Base-by-base conservation (phyloP, 169 alveolate genomes). In the Babesia gibsoni region DNA sequence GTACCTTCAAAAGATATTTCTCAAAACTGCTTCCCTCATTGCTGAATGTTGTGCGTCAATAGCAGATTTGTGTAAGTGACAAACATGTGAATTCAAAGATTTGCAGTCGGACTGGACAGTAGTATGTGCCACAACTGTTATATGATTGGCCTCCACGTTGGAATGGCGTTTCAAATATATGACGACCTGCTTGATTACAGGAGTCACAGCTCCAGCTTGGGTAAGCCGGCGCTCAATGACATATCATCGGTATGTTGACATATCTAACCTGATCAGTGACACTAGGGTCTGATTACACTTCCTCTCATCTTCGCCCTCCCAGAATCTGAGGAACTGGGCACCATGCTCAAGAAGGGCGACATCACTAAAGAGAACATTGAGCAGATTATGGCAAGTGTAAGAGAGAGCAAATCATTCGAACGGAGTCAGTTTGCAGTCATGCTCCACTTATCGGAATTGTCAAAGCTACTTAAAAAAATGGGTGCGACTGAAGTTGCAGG, bases 151-250 rank as follows among this genome's bases (percentile, higher is more conserved):
- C 82, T 89, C 33, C 91, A 83, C 64, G 84, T 92, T 36, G 96
- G 96, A 32, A 80, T 92, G 89, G 94, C 96, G 9, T 92, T 92
- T 84, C 95, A 92, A 56, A 65, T 91, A 49, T 82, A 89, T 53
- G 96, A 92, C 68, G 96, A 92, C 73, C 70, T 87, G 61, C 64
- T 92, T 39, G 96, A 92, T 72, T 89, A 89, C 43, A 68, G 67
- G 18, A 49, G 86, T n/a, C 50, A 66, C 4, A 49, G 78, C 12
- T 50, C 53, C 12, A 50, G 61, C 16, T 50, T 82, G 37, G 96
- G 96, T 2, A 92, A 92, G 61, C 96, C 96, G 1, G 67, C 84
- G 27, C 64, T 92, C 42, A 90, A 82, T 37, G 96, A 92, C 64
- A 22, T 92, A 49, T 67, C 73, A 52, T 56, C 78, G 64, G 84